These are phyloP conservation scores for Candida verbasci DNA, from an alignment of 805 yeast genomes.

Conservation along the genomic window DNA sequence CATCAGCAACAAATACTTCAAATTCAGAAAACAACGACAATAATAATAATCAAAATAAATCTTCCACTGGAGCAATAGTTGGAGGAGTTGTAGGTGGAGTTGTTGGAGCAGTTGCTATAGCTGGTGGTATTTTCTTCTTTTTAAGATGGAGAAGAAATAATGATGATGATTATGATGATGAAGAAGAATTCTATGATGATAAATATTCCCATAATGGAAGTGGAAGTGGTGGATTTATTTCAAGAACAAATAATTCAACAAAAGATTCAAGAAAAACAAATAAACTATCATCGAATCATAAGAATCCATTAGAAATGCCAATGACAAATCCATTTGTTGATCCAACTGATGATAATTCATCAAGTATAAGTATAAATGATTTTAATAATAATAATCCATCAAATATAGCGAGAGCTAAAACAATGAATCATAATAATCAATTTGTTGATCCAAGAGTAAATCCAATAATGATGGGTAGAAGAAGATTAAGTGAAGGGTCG, in stretches of 20 bases:
- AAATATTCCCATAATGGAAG: slow-evolving; percentile 11
- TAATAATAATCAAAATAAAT: slow-evolving; percentile 16
- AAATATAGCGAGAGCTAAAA: slow-evolving; percentile 2
- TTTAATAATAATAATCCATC: not conserved
- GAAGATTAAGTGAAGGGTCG: slow-evolving; percentile 81
- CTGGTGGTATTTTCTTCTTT: slow-evolving; percentile 37
- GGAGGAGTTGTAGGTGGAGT: slow-evolving; percentile 40
- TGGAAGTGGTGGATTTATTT: slow-evolving; percentile 7
- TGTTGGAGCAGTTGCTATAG: slow-evolving; percentile 32
- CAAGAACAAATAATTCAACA: slow-evolving; percentile 11
- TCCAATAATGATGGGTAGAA: slow-evolving; percentile 75
- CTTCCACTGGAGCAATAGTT: slow-evolving; percentile 37
- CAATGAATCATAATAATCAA: slow-evolving; percentile 10
- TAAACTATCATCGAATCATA: too few species aligned
- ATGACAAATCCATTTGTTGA: slow-evolving; percentile 60
- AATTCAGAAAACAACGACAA: not conserved
- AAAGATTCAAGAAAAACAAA: slow-evolving; percentile 12
- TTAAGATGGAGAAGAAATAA: slow-evolving; percentile 34
- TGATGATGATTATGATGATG: slow-evolving; percentile 40
- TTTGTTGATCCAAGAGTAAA: slow-evolving; percentile 60
- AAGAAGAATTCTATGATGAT: slow-evolving; percentile 25
- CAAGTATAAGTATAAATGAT: not conserved
- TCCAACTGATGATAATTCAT: slow-evolving; percentile 38
- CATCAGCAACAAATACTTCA: slow-evolving; percentile 3
- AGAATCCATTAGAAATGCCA: slow-evolving; percentile 34